Conservation (phyloP, 1,139 yeast genomes). For the Meyerozyma elateridarum region DNA sequence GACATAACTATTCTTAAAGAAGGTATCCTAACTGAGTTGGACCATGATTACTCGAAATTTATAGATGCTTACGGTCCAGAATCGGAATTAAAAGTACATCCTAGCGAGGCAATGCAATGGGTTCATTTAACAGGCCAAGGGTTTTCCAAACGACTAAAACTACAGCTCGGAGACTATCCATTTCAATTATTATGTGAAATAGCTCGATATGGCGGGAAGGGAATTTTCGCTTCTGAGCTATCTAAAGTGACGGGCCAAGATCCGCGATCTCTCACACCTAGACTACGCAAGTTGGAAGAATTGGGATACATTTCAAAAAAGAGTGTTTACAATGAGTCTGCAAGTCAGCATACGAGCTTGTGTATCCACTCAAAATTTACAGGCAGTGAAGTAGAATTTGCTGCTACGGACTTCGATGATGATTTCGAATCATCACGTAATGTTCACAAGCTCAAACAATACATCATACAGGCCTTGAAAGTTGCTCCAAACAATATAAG, state of each 20-base stretch:
- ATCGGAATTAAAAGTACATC: conserved; percentile 21
- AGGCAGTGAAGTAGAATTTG: conserved; percentile 11
- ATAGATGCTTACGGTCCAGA: conserved; percentile 14
- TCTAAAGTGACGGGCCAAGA: conserved; percentile 60
- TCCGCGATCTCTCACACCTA: conserved; percentile 62
- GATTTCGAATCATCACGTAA: conserved; percentile 28
- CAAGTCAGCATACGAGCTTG: conserved; percentile 45
- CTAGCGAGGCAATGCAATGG: conserved; percentile 40
- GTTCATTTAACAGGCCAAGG: conserved; percentile 36
- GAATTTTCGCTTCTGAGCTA: conserved; percentile 56
- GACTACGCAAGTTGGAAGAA: conserved; percentile 52
- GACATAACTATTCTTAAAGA: conserved; percentile 18
- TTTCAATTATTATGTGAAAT: conserved; percentile 42
- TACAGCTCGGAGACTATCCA: conserved; percentile 38
- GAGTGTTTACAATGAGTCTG: conserved; percentile 33
- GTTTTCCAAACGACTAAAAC: conserved; percentile 26
- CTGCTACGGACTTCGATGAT: conserved; percentile 14
- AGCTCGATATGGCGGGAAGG: conserved; percentile 50
- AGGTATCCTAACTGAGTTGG: conserved; percentile 14
- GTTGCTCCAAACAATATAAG: conserved; percentile 66
- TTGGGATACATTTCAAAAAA: conserved; percentile 43
- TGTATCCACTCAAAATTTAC: conserved; percentile 44
- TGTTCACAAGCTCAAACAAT: conserved; percentile 24
- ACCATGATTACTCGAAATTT: conserved; percentile 20
- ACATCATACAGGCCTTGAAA: conserved; percentile 52